A percentile compares a stretch with the other conserved stretches of the same genome.
Evolutionary conservation across 139 green algal species (phyloP).

Genomic region (Pseudopediastrum boryanum): DNA sequence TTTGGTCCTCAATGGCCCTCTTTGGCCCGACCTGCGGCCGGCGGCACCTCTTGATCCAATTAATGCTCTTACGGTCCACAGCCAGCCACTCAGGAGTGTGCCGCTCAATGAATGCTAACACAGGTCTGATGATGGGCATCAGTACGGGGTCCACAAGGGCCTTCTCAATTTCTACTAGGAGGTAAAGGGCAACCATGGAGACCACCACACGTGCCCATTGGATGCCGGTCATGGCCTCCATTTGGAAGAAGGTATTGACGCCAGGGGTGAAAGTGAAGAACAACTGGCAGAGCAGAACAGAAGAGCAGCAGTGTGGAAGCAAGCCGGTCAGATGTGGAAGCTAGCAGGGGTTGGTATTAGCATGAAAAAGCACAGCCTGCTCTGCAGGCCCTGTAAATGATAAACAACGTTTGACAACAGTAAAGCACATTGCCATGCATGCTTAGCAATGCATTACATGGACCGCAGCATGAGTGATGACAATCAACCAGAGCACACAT

Average conservation of each 20-base stretch:
- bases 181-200: constrained; percentile 38
- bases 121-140: constrained; percentile 43
- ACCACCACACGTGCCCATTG: constrained; percentile 22
- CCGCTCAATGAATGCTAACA: constrained; percentile 26
- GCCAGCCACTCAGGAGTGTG: constrained; percentile 29
- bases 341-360: not conserved
- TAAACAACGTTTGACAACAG: too few relatives aligned
- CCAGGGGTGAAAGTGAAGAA: constrained; percentile 23
- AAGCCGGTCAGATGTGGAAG: not conserved
- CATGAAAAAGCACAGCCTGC: too few relatives aligned
- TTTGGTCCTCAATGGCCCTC: too few relatives aligned
- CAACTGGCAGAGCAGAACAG: not conserved
- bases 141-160: constrained; percentile 48
- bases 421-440: too few relatives aligned
- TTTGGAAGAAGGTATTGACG: constrained; percentile 31
- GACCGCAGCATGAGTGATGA: too few relatives aligned
- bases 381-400: too few relatives aligned
- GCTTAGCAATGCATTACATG: too few relatives aligned
- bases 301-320: not conserved
- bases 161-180: constrained; percentile 48
- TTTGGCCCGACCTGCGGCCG: too few relatives aligned
- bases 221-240: constrained; percentile 25
- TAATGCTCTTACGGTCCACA: too few relatives aligned
- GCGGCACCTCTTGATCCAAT: too few relatives aligned
- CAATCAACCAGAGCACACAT: too few relatives aligned